Conservation (phyloP, 2,329 filamentous ascomycete genomes). For the Hymenoscyphus fraxineus region DNA sequence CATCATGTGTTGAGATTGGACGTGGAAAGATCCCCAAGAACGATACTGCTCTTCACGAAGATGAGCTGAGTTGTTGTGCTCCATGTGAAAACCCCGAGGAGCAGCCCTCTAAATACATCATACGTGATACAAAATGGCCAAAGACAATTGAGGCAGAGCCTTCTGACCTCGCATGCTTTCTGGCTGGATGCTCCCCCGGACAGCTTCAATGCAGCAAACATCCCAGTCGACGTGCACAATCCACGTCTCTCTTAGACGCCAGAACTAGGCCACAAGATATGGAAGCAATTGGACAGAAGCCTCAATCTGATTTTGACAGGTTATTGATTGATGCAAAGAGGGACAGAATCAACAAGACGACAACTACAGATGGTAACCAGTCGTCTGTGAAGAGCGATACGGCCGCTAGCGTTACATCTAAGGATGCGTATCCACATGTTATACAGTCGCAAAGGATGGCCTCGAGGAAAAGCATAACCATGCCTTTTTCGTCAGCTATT, state of each 20-base stretch:
- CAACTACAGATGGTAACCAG: constrained; percentile 6
- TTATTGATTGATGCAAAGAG: not conserved
- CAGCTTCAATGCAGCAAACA: constrained; percentile 21
- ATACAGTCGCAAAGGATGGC: constrained; percentile 19
- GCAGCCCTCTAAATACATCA: constrained; percentile 21
- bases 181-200: constrained; percentile 23
- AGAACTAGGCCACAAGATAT: constrained; percentile 14
- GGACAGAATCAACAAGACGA: not conserved
- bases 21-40: constrained; percentile 19
- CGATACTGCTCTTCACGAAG: constrained; percentile 23
- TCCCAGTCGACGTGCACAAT: constrained; percentile 9
- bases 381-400: constrained; percentile 1
- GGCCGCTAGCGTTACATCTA: constrained; percentile 21
- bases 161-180: constrained; percentile 27
- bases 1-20: constrained; percentile 24
- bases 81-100: constrained; percentile 21
- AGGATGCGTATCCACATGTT: constrained; percentile 27
- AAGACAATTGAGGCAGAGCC: constrained; percentile 17
- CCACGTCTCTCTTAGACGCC: constrained; percentile 7
- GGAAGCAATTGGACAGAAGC: constrained; percentile 7
- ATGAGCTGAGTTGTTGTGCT: constrained; percentile 22
- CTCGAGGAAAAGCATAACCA: constrained; percentile 12
- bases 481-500: constrained; percentile 23
- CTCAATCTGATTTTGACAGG: not conserved
- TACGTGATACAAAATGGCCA: constrained; percentile 12